Conservation (phyloP, 768 basidiomycete genomes). For the Lactifluus echinatus region DNA sequence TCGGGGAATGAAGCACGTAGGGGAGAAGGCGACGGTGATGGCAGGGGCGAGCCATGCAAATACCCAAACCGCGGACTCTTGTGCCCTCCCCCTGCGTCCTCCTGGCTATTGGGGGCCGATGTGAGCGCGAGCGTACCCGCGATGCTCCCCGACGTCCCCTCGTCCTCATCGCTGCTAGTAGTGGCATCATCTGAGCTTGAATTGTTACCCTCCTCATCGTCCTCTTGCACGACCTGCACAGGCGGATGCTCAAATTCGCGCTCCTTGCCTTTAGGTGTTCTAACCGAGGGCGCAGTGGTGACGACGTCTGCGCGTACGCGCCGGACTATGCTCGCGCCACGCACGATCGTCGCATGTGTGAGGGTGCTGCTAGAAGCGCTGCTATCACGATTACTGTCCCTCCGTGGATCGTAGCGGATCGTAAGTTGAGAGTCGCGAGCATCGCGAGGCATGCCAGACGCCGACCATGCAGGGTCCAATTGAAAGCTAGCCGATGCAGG, state of each 20-base stretch:
- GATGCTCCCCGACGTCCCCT: constrained; percentile 1
- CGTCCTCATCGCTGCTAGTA: constrained; percentile 7
- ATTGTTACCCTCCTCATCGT: constrained; percentile 2
- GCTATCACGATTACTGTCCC: constrained; percentile 16
- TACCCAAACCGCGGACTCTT: constrained; percentile 8
- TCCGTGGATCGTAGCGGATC: constrained; percentile 6
- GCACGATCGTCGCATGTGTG: constrained; percentile 20
- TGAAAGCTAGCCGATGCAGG: constrained; percentile 3
- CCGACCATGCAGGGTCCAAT: background rate
- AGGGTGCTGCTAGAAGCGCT: constrained; percentile 16
- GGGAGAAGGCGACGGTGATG: constrained; percentile 12
- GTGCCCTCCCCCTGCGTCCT: background rate
- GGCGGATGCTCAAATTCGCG: background rate
- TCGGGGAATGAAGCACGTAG: constrained; percentile 11
- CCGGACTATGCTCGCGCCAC: constrained; percentile 19
- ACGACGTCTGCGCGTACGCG: constrained; percentile 18
- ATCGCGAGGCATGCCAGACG: background rate
- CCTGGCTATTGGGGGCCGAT: constrained; percentile 16
- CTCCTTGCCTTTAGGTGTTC: constrained; percentile 7
- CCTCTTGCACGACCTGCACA: constrained; percentile 3
- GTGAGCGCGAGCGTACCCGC: constrained; percentile 14
- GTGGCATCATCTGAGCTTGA: constrained; percentile 3
- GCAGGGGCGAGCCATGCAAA: background rate
- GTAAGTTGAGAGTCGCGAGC: constrained; percentile 15
- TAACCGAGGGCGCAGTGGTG: background rate